Conservation (phyloP, 441 rosid genomes). For the Bocquillonia castaneifolia region DNA sequence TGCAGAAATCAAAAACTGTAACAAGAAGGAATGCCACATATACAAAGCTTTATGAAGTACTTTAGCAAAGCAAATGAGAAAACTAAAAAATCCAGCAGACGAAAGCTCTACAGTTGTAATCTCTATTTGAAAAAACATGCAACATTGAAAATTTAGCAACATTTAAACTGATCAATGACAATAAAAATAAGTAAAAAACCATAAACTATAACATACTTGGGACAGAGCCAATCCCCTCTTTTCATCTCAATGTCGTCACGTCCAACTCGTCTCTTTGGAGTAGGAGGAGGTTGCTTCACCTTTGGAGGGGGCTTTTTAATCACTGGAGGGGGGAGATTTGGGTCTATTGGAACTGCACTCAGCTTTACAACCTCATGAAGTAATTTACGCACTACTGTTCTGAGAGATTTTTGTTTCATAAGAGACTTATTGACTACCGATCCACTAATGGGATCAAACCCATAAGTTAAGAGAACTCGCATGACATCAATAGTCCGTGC, state of each 20-base stretch:
- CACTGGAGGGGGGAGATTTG: constrained; percentile 87
- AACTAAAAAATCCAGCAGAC: no score
- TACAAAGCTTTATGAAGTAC: background rate
- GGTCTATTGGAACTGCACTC: constrained; percentile 88
- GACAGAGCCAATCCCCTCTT: constrained; percentile 95
- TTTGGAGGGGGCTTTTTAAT: constrained; percentile 78
- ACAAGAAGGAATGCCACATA: background rate
- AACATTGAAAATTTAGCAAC: background rate
- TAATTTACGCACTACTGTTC: constrained; percentile 72
- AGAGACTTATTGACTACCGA: constrained; percentile 51
- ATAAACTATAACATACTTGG: constrained; percentile 61
- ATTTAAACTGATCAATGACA: background rate
- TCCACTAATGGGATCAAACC: constrained; percentile 60
- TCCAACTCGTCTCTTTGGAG: constrained; percentile 86
- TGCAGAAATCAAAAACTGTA: background rate
- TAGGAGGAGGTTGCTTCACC: constrained; percentile 94
- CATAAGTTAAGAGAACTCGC: constrained; percentile 69
- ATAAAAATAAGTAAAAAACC: background rate
- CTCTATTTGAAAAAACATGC: background rate
- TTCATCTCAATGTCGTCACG: constrained; percentile 96
- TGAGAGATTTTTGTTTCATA: constrained; percentile 66
- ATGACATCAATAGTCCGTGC: constrained; percentile 78
- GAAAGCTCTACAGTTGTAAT: background rate
- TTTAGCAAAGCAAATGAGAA: background rate
- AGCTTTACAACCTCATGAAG: constrained; percentile 80